These are phyloP conservation scores for Kluyveromyces wickerhamii DNA, from an alignment of 805 yeast species.

Conservation along the genomic window DNA sequence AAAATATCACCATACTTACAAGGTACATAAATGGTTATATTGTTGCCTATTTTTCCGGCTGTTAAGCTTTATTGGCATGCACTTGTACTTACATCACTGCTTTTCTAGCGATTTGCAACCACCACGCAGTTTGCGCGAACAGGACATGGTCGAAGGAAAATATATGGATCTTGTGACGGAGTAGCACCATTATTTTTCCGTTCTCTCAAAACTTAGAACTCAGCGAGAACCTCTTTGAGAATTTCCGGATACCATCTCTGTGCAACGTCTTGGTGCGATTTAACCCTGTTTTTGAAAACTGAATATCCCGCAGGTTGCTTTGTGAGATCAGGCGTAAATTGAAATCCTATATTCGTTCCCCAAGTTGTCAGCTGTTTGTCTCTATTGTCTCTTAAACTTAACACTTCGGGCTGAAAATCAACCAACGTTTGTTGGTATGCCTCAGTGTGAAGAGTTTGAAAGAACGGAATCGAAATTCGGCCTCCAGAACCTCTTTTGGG, in stretches of 20 bases:
- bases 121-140: too few species aligned
- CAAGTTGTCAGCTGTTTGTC: constrained; percentile 12
- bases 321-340: constrained; percentile 13
- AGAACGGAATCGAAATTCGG: constrained; percentile 19
- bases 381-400: constrained; percentile 12
- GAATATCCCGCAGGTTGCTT: constrained; percentile 31
- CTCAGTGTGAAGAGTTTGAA: constrained; percentile 15
- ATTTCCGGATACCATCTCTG: constrained; percentile 33
- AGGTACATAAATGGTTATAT: too few species aligned
- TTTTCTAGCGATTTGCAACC: too few species aligned
- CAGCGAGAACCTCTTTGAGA: constrained; percentile 11
- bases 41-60: too few species aligned
- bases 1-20: too few species aligned
- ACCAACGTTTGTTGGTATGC: constrained; percentile 9
- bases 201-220: too few species aligned
- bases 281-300: constrained; percentile 34
- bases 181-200: too few species aligned
- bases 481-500: constrained; percentile 31
- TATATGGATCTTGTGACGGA: too few species aligned
- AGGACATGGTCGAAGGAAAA: too few species aligned
- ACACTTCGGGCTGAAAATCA: constrained; percentile 10
- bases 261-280: constrained; percentile 35
- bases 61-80: too few species aligned
- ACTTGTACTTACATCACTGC: too few species aligned
- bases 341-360: constrained; percentile 16